A percentile compares a stretch with the other conserved stretches of the same genome.
These are phyloP conservation scores for Henckelia pumila DNA, from an alignment of 257 asterid species.

Conservation along the genomic window DNA sequence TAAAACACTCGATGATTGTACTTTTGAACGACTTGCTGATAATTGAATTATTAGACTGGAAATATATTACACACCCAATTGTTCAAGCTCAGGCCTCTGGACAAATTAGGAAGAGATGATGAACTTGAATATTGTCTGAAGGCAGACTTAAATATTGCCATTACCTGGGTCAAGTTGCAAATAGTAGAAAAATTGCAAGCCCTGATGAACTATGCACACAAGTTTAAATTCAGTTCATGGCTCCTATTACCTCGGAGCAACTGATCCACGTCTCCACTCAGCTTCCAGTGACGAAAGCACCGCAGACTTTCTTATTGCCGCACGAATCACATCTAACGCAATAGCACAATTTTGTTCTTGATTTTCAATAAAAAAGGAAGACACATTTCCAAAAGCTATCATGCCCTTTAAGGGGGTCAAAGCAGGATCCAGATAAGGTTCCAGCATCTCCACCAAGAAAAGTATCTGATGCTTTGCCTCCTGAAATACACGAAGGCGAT, in stretches of 20 bases:
- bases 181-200: constrained; percentile 1
- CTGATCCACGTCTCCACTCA: constrained; percentile 89
- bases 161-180: background rate
- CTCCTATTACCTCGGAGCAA: constrained; percentile 81
- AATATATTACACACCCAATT: constrained; percentile 3
- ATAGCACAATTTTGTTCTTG: constrained; percentile 72
- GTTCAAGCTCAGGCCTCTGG: background rate
- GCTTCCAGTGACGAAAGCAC: constrained; percentile 90
- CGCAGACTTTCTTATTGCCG: constrained; percentile 63
- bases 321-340: constrained; percentile 71
- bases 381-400: constrained; percentile 79
- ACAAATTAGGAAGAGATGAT: constrained; percentile 12
- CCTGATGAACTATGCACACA: constrained; percentile 3
- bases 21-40: background rate
- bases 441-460: constrained; percentile 94
- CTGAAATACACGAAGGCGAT: constrained; percentile 45
- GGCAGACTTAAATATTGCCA: constrained; percentile 1
- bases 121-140: constrained; percentile 8
- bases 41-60: background rate
- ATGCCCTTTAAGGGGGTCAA: constrained; percentile 76
- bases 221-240: constrained; percentile 24
- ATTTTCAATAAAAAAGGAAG: constrained; percentile 59
- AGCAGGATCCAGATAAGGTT: constrained; percentile 85
- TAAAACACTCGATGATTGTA: constrained; percentile 1
- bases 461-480: constrained; percentile 77